A percentile compares a stretch with the other conserved stretches of the same genome.
Evolutionary conservation across 768 basidiomycete genomes (phyloP).

Genomic region (Suillus subalutaceus): DNA sequence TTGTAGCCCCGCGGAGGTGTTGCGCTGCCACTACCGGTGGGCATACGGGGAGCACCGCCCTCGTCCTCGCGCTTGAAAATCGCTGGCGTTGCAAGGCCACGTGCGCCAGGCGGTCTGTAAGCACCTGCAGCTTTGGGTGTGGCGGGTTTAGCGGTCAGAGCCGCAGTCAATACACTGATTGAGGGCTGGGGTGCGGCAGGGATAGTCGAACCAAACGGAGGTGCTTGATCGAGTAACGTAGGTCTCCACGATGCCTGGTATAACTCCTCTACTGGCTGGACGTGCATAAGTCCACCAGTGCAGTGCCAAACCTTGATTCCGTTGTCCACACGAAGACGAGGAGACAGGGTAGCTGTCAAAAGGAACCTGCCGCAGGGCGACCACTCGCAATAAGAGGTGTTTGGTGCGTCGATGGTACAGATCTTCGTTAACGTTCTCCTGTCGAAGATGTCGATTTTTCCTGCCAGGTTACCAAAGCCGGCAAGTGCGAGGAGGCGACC

Average conservation of each 20-base stretch:
- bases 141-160: conserved; percentile 54
- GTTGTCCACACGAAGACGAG: conserved; percentile 94
- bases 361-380: conserved; percentile 91
- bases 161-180: conserved; percentile 53
- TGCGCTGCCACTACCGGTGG: conserved; percentile 52
- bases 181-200: conserved; percentile 71
- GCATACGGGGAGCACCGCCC: conserved; percentile 62
- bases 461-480: conserved; percentile 96
- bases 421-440: conserved; percentile 82
- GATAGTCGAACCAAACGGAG: conserved; percentile 66
- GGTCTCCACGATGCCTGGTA: conserved; percentile 91
- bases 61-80: conserved; percentile 94
- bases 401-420: conserved; percentile 82
- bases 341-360: conserved; percentile 94
- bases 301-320: conserved; percentile 97
- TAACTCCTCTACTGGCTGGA: conserved; percentile 82
- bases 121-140: conserved; percentile 77
- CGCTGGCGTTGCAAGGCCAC: conserved; percentile 84
- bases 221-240: conserved; percentile 61
- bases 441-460: conserved; percentile 92
- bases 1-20: conserved; percentile 67
- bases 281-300: conserved; percentile 82
- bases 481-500: conserved; percentile 84
- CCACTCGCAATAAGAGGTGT: conserved; percentile 95
- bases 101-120: conserved; percentile 91